Percentiles rank a stretch among this genome's conserved stretches.
Evolutionary conservation across 306 rosid species (phyloP).

Genomic region (Comarum palustre): DNA sequence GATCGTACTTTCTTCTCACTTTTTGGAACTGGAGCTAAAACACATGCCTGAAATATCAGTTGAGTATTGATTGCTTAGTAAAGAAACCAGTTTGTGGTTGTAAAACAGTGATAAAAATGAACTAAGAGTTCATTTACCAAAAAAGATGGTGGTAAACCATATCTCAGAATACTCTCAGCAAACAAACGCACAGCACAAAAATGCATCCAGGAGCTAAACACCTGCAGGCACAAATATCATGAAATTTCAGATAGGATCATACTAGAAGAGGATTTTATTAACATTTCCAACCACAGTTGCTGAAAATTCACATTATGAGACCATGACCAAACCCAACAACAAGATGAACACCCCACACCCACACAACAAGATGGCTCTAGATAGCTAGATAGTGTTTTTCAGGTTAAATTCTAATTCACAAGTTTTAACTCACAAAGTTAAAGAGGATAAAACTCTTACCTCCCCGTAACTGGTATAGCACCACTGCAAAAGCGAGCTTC

Average conservation of each 20-base stretch:
- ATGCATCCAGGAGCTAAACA: slow-evolving; percentile 97
- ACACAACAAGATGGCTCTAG: not conserved
- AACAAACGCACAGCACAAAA: slow-evolving; percentile 77
- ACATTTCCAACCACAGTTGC: not conserved
- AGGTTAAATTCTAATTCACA: not conserved
- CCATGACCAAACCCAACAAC: not conserved
- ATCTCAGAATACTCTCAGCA: slow-evolving; percentile 91
- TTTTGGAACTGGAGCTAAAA: slow-evolving; percentile 68
- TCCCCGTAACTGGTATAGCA: slow-evolving; percentile 88
- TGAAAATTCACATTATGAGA: not conserved
- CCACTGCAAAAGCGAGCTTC: slow-evolving; percentile 87
- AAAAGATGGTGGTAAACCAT: slow-evolving; percentile 87
- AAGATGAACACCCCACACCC: not conserved
- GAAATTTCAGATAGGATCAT: slow-evolving; percentile 6
- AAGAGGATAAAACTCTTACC: slow-evolving; percentile 36
- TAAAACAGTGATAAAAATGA: slow-evolving; percentile 15
- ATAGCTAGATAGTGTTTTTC: too few species aligned
- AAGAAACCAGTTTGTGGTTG: slow-evolving; percentile 17
- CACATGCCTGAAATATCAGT: slow-evolving; percentile 65
- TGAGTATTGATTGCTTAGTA: slow-evolving; percentile 20
- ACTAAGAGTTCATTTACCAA: slow-evolving; percentile 45
- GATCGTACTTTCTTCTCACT: slow-evolving; percentile 85
- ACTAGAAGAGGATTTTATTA: not conserved
- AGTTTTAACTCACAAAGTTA: not conserved
- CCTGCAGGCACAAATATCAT: slow-evolving; percentile 42